A percentile compares a stretch with the other conserved stretches of the same genome.
Conservation (phyloP, 2,329 filamentous ascomycete genomes). For the Nigrograna mackinnonii region DNA sequence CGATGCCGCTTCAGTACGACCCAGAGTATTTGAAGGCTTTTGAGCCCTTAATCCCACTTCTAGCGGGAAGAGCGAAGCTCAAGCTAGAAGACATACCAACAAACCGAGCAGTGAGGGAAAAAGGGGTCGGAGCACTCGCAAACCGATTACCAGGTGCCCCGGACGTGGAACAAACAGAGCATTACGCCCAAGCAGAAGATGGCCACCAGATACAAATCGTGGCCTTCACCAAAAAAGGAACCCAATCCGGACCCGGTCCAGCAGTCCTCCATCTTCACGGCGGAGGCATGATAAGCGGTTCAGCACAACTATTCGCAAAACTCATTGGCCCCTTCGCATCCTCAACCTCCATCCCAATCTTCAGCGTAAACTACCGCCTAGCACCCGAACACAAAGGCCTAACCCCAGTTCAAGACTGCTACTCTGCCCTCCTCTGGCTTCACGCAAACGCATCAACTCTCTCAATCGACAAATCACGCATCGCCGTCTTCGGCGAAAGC, state of each 20-base stretch:
- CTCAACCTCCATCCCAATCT: conserved; percentile 20
- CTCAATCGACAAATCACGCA: conserved; percentile 42
- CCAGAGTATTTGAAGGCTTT: not conserved
- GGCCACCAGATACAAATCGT: not conserved
- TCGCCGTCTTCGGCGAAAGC: conserved; percentile 49
- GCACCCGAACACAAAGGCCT: conserved; percentile 11
- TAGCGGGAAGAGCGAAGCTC: not conserved
- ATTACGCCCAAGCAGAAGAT: not conserved
- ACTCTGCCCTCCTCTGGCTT: conserved; percentile 45
- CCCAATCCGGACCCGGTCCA: not conserved
- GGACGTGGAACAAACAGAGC: not conserved
- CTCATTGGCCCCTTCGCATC: conserved; percentile 41
- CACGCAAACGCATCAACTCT: conserved; percentile 41
- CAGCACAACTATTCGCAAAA: conserved; percentile 26
- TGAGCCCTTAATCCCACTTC: not conserved
- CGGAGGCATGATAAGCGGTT: conserved; percentile 43
- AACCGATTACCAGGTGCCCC: not conserved
- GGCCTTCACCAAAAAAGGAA: not conserved
- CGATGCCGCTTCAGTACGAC: not conserved
- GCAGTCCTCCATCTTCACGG: conserved; percentile 40
- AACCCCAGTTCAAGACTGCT: conserved; percentile 38
- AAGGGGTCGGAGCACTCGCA: not conserved
- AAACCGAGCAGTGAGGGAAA: not conserved
- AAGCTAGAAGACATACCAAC: not conserved
- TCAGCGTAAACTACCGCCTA: conserved; percentile 16